A percentile compares a stretch with the other conserved stretches of the same genome.
phyloP scores from a whole-genome alignment of 2,329 filamentous ascomycete species.

The Penicillium hesseltinei region DNA sequence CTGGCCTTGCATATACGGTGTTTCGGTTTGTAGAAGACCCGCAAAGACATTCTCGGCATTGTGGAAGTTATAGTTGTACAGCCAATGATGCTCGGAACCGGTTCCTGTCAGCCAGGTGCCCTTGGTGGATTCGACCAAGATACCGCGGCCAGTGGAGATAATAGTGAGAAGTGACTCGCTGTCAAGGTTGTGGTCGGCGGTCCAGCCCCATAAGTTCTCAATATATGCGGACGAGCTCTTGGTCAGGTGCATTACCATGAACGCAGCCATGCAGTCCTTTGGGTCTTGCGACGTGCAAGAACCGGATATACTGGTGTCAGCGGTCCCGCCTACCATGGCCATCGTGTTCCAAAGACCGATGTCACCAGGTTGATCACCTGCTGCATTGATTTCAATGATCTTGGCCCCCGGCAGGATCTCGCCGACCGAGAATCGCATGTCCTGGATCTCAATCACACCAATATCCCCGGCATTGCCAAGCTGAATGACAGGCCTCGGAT shows the following conservation, averaged over 20 bases:
- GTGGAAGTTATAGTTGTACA: constrained; percentile 51
- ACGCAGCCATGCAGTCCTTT: constrained; percentile 50
- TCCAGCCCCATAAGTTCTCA: constrained; percentile 56
- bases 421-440: constrained; percentile 53
- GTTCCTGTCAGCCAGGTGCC: constrained; percentile 49
- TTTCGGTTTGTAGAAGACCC: constrained; percentile 37
- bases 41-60: constrained; percentile 44
- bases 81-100: constrained; percentile 47
- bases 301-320: constrained; percentile 40
- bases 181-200: constrained; percentile 50
- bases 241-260: constrained; percentile 53
- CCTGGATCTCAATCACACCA: constrained; percentile 52
- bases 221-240: constrained; percentile 50
- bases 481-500: constrained; percentile 51
- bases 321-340: constrained; percentile 49
- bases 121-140: constrained; percentile 42
- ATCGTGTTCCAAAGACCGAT: constrained; percentile 53
- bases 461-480: constrained; percentile 53
- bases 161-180: constrained; percentile 35
- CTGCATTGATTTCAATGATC: constrained; percentile 54
- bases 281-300: constrained; percentile 39
- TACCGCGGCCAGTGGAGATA: constrained; percentile 41
- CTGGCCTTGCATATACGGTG: constrained; percentile 36
- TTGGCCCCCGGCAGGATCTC: constrained; percentile 47
- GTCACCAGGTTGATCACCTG: constrained; percentile 46